Conservation (phyloP, 2,329 filamentous ascomycete species). For the Claviceps sp. region DNA sequence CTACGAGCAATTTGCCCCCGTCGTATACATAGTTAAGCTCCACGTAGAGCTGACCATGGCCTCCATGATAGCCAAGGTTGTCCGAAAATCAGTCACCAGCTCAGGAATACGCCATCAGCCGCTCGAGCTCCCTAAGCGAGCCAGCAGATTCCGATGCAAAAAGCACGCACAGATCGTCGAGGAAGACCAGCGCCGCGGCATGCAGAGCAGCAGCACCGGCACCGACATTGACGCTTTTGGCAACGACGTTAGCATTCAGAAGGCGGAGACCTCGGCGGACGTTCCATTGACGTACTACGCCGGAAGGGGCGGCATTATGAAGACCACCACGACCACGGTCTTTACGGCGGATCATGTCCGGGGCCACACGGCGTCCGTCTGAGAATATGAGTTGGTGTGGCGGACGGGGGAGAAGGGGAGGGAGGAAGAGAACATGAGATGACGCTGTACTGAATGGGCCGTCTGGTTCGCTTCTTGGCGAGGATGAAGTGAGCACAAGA, state of each 20-base stretch:
- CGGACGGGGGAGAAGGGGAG: neutral
- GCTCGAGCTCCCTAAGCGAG: neutral
- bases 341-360: neutral
- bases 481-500: too few species aligned
- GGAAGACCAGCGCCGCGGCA: neutral
- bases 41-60: slow-evolving; percentile 41
- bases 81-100: neutral
- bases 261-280: neutral
- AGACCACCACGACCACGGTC: slow-evolving; percentile 1
- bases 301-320: neutral
- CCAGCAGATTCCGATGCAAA: neutral
- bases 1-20: slow-evolving; percentile 34
- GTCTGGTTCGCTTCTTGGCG: too few species aligned
- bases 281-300: neutral
- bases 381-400: too few species aligned
- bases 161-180: neutral
- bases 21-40: slow-evolving; percentile 38
- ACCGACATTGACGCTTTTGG: neutral
- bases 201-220: neutral
- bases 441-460: too few species aligned
- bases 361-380: neutral
- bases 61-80: slow-evolving; percentile 31
- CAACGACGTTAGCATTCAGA: slow-evolving; percentile 4
- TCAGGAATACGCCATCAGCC: neutral
- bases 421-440: neutral